Conservation (phyloP, 306 rosid genomes). For the Crataegus laevigata region DNA sequence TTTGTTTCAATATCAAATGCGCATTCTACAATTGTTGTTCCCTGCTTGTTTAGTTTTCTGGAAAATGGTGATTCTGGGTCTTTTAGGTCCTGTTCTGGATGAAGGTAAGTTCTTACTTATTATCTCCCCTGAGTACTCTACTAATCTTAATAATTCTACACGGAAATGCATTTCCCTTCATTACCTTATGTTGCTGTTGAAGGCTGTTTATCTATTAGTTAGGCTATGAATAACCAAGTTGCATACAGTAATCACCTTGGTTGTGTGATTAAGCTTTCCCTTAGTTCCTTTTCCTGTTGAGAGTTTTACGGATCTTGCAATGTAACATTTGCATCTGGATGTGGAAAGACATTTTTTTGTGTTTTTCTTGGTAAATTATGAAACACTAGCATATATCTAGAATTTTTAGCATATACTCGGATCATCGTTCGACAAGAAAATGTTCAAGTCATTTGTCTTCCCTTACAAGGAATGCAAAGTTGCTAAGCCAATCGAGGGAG, state of each 20-base stretch:
- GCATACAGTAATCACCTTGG: no score
- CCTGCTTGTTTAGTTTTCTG: background rate
- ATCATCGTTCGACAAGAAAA: no score
- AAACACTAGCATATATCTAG: background rate
- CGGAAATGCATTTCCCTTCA: background rate
- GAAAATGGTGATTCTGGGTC: background rate
- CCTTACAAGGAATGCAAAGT: conserved; percentile 52
- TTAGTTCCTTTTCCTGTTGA: no score
- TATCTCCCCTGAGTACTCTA: background rate
- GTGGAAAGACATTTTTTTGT: background rate
- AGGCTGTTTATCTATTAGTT: no score
- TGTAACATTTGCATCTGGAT: background rate
- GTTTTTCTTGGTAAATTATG: background rate
- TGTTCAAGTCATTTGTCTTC: no score
- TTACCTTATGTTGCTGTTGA: background rate
- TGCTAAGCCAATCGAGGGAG: conserved; percentile 1
- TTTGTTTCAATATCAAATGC: no score
- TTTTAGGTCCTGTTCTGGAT: conserved; percentile 24
- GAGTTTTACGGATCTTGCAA: background rate
- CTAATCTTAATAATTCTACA: background rate
- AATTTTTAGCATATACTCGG: background rate
- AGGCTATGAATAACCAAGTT: no score
- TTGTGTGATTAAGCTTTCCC: no score
- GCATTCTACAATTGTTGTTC: background rate
- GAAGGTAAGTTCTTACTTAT: conserved; percentile 44